Base-by-base conservation (phyloP, 75 land plant genomes). In the Larix kaempferi region DNA sequence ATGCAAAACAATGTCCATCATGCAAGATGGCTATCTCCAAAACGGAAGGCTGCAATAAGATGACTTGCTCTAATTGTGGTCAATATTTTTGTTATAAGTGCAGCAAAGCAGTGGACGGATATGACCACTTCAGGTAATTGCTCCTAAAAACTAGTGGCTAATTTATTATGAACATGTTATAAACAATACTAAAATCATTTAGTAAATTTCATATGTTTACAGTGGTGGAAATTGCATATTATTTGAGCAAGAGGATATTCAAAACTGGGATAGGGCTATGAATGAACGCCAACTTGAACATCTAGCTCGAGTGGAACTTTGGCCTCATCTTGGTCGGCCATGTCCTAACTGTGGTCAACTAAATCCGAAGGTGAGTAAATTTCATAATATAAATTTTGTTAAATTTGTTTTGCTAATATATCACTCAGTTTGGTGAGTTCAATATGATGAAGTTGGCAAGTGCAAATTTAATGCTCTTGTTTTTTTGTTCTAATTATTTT, bases 31-130 rank as follows among this genome's bases (percentile, higher is more conserved):
- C 98, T 12, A 95, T 95, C 14, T 84, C 98, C 26, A 83, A 86
- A 74, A 83, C 82, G 13, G 98, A 90, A 69, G 98, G 98, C 19
- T 95, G 98, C 89, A 95, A 95, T 74, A 95, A 95, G 85, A 92
- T 95, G 92, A 86, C 86, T 2, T 95, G 98, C 78, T 21, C 76
- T 39, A 94, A 94, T 56, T 95, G 98, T 80, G 94, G 92, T 23
- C 77, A 82, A 75, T 92, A 83, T 72, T 95, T 95, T 65, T 95
- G 98, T 74, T 95, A 92, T 74, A 72, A 66, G 26, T 95, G 98
- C 74, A 84, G 81, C 80, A 80, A 84, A 59, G 88, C 89, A 11
- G 92, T 95, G 54, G 72, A 78, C 79, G 98, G 98, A 27, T 95
- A 95, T 78, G 90, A 94, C 8, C 98, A 95, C 74, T 95, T 88